Conservation (phyloP, 2,329 filamentous ascomycete genomes). For the Monilinia fructigena region DNA sequence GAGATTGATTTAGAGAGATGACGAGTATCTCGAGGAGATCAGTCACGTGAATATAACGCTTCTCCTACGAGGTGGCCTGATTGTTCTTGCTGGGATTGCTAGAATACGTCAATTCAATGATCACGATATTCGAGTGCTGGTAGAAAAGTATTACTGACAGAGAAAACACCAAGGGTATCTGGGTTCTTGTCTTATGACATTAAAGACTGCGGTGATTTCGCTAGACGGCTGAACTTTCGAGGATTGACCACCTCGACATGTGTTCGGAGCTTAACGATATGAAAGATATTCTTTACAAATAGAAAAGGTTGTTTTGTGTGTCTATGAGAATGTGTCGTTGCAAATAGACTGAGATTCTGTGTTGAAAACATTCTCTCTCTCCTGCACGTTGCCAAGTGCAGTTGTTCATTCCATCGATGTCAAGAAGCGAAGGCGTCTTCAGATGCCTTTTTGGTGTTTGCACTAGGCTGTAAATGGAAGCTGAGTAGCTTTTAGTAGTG, state of each 20-base stretch:
- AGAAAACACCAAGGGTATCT: background rate
- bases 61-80: background rate
- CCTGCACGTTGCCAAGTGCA: background rate
- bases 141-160: background rate
- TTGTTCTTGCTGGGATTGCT: background rate
- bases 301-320: background rate
- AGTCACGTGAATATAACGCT: slow-evolving; percentile 2
- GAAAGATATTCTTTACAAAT: background rate
- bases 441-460: background rate
- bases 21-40: background rate
- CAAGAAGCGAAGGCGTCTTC: slow-evolving; percentile 18
- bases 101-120: background rate
- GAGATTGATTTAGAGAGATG: background rate
- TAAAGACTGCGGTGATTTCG: background rate
- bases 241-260: background rate
- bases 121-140: background rate
- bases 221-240: background rate
- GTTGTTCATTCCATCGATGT: background rate
- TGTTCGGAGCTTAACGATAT: background rate
- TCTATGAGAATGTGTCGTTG: background rate
- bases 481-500: background rate
- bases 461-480: background rate
- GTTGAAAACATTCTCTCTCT: background rate
- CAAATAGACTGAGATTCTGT: background rate
- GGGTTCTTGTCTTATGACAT: background rate